Conservation (phyloP, 352 stramenopile genomes). For the Globisporangium rhizosaccharum region DNA sequence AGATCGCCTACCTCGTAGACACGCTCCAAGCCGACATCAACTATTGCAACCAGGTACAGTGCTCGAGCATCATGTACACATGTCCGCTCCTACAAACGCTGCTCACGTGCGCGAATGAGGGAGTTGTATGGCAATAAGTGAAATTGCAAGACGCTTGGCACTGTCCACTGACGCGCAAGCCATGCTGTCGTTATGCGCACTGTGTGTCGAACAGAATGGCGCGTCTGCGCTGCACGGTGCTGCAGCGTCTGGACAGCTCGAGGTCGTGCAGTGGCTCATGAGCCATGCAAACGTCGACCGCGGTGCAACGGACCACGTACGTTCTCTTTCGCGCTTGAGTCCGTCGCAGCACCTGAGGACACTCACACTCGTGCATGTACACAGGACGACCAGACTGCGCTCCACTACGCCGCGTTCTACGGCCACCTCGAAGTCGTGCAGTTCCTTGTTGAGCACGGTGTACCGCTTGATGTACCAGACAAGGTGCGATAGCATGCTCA, state of each 20-base stretch:
- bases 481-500: conserved; percentile 27
- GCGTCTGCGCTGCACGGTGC: conserved; percentile 76
- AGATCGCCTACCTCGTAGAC: conserved; percentile 70
- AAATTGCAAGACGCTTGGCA: no score
- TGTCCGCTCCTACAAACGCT: not conserved
- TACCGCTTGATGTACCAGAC: conserved; percentile 74
- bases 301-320: conserved; percentile 60
- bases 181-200: not conserved
- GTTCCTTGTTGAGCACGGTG: conserved; percentile 72
- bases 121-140: no score
- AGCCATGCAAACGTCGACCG: conserved; percentile 50
- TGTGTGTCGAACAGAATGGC: conserved; percentile 41
- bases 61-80: not conserved
- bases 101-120: no score
- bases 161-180: no score
- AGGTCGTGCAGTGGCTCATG: conserved; percentile 80
- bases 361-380: not conserved
- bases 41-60: conserved; percentile 79
- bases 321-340: conserved; percentile 2
- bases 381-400: conserved; percentile 73
- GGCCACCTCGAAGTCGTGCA: conserved; percentile 85
- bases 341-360: no score
- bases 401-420: conserved; percentile 87
- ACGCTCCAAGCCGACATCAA: conserved; percentile 78
- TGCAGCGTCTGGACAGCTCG: conserved; percentile 69